A percentile compares a stretch with the other conserved stretches of the same genome.
These are phyloP conservation scores for Pythium folliculosum DNA, from an alignment of 352 stramenopile genomes.

Conservation along the genomic window DNA sequence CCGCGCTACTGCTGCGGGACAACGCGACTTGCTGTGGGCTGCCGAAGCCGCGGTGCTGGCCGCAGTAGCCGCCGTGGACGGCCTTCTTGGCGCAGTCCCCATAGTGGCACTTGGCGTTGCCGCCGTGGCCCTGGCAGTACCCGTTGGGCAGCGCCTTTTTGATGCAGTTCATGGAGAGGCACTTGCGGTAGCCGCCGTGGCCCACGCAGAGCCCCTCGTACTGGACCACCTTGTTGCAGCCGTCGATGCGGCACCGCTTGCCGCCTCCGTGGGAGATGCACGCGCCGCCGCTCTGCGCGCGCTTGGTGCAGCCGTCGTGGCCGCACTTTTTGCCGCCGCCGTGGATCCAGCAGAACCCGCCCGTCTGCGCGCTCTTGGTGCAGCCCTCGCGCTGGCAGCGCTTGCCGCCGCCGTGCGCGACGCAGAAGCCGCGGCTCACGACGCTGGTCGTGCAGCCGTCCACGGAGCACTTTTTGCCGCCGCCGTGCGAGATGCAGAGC, in stretches of 20 bases:
- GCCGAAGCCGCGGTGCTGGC: conserved; percentile 32
- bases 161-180: conserved; percentile 44
- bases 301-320: conserved; percentile 41
- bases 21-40: conserved; percentile 11
- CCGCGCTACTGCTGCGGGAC: background rate
- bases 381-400: conserved; percentile 50
- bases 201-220: conserved; percentile 59
- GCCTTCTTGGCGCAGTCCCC: conserved; percentile 40
- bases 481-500: conserved; percentile 55
- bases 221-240: conserved; percentile 68
- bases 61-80: conserved; percentile 39
- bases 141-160: conserved; percentile 50
- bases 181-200: conserved; percentile 58
- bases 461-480: conserved; percentile 54
- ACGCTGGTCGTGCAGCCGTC: conserved; percentile 54
- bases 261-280: conserved; percentile 48
- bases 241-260: conserved; percentile 50
- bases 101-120: conserved; percentile 39
- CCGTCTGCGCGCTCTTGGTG: conserved; percentile 53
- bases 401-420: conserved; percentile 65
- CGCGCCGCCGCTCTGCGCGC: conserved; percentile 42
- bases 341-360: conserved; percentile 57
- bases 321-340: conserved; percentile 53
- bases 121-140: conserved; percentile 51
- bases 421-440: conserved; percentile 59